Conservation (phyloP, 148 eudicot genomes). For the Fagopyrum esculentum region DNA sequence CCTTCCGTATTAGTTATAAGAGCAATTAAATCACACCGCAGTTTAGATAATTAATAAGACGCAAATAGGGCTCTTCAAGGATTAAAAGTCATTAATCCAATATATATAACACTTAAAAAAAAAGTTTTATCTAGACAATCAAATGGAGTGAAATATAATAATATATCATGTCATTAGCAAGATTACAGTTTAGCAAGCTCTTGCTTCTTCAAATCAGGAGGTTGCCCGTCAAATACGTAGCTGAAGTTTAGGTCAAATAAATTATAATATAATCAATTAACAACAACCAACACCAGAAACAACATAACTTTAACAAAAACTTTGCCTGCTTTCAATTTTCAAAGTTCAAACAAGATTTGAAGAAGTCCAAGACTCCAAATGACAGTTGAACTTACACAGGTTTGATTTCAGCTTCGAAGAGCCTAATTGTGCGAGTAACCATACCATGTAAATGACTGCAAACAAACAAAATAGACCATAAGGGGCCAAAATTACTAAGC, state of each 20-base stretch:
- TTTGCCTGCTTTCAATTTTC: not conserved
- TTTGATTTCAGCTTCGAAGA: slow-evolving; percentile 92
- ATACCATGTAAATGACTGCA: slow-evolving; percentile 96
- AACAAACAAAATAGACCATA: not conserved
- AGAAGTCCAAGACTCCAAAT: not conserved
- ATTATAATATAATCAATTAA: not conserved
- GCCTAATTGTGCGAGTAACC: slow-evolving; percentile 89
- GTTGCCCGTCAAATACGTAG: slow-evolving; percentile 92
- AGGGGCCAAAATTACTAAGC: not conserved
- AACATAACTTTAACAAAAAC: not conserved
- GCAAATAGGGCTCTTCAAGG: not conserved
- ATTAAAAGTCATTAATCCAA: not conserved
- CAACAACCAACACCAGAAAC: not conserved
- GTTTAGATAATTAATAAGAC: not conserved
- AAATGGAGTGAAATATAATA: not conserved
- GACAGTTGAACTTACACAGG: slow-evolving; percentile 54
- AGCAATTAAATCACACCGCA: not conserved
- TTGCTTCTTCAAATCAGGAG: slow-evolving; percentile 94
- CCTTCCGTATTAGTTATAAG: slow-evolving; percentile 41
- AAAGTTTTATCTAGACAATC: slow-evolving; percentile 7
- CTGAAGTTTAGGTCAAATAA: slow-evolving; percentile 22
- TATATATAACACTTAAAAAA: not conserved
- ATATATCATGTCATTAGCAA: not conserved
- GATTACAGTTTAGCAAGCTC: slow-evolving; percentile 95
- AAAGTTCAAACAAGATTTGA: not conserved